Evolutionary conservation across 116 monocot species (phyloP).

Genomic region (Iris pallida): DNA sequence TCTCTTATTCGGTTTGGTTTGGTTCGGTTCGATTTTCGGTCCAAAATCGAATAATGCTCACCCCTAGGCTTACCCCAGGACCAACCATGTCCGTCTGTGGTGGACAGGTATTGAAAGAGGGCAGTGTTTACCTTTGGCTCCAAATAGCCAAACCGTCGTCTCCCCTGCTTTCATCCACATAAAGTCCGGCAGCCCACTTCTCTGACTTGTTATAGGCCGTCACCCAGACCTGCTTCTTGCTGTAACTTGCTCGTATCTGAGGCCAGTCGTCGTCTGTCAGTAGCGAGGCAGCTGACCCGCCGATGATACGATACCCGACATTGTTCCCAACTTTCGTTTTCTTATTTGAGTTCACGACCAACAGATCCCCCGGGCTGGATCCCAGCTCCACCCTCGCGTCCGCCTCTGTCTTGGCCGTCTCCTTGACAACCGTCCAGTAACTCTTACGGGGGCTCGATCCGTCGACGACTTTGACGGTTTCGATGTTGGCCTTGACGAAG

Average conservation of each 20-base stretch:
- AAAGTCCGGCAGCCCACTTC: slow-evolving; percentile 59
- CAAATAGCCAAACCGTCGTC: slow-evolving; percentile 48
- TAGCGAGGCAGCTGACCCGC: slow-evolving; percentile 24
- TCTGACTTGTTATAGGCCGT: slow-evolving; percentile 52
- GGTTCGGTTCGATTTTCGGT: too few species aligned
- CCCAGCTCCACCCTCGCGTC: slow-evolving; percentile 28
- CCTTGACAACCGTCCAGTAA: slow-evolving; percentile 53
- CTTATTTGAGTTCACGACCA: slow-evolving; percentile 53
- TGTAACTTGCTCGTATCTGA: slow-evolving; percentile 42
- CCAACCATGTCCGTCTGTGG: not conserved
- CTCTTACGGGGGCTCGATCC: slow-evolving; percentile 27
- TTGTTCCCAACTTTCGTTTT: slow-evolving; percentile 52
- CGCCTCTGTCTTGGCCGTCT: slow-evolving; percentile 46
- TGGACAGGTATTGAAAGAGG: not conserved
- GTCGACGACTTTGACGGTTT: slow-evolving; percentile 7
- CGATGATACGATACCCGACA: slow-evolving; percentile 51
- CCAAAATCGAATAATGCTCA: too few species aligned
- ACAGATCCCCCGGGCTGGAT: slow-evolving; percentile 26
- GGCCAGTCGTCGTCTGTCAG: slow-evolving; percentile 55
- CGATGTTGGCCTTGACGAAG: slow-evolving; percentile 36
- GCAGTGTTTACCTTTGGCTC: slow-evolving; percentile 33
- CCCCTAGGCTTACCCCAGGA: too few species aligned
- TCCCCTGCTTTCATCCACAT: slow-evolving; percentile 39
- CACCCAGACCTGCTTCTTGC: slow-evolving; percentile 63
- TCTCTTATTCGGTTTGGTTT: too few species aligned